Conservation (phyloP, 2,329 filamentous ascomycete genomes). For the Ophiosphaerella narmari region DNA sequence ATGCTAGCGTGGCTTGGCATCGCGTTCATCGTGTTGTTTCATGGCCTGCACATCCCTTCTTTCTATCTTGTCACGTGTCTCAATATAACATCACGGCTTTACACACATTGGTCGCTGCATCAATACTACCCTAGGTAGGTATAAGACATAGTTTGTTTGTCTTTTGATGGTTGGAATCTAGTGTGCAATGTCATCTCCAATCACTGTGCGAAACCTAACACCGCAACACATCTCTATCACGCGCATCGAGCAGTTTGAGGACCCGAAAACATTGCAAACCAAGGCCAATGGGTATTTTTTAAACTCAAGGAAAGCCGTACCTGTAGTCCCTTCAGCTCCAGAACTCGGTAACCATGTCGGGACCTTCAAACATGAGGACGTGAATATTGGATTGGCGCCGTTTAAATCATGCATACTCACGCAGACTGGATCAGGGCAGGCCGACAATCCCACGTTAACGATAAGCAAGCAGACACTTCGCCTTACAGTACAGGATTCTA, state of each 20-base stretch:
- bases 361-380: conserved; percentile 64
- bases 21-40: too few relatives aligned
- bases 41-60: too few relatives aligned
- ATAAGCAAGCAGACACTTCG: conserved; percentile 65
- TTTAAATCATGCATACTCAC: conserved; percentile 70
- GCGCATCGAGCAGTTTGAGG: conserved; percentile 73
- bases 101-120: too few relatives aligned
- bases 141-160: too few relatives aligned
- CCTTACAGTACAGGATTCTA: conserved; percentile 69
- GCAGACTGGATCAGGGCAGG: conserved; percentile 48
- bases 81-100: too few relatives aligned
- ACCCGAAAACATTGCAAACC: conserved; percentile 50
- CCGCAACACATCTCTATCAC: conserved; percentile 73
- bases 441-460: conserved; percentile 17
- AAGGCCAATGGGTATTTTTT: conserved; percentile 41
- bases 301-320: conserved; percentile 26
- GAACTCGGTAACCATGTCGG: conserved; percentile 60
- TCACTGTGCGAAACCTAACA: conserved; percentile 84
- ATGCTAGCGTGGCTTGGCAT: too few relatives aligned
- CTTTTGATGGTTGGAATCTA: too few relatives aligned
- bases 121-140: not conserved
- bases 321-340: conserved; percentile 44
- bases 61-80: too few relatives aligned
- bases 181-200: conserved; percentile 37
- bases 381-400: conserved; percentile 67